Evolutionary conservation across 2,329 filamentous ascomycete genomes (phyloP), one percentile per base, ranked within the genome.

Genomic region (Fusarium pseudonygamai): DNA sequence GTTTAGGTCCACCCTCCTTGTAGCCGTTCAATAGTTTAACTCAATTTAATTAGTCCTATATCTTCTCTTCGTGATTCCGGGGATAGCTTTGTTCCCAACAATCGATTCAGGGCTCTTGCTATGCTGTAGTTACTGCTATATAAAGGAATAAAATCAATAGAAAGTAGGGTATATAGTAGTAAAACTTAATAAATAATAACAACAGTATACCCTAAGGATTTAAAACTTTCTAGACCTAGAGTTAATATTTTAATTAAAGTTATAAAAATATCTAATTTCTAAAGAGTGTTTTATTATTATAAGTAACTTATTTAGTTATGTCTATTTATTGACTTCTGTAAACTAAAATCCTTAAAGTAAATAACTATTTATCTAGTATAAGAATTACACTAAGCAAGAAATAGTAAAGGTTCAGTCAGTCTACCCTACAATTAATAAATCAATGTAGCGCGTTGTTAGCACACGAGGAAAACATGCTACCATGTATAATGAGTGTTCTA

Each of bases 11-110:
- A 71, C 47, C 30, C 36, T 20, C 40, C 43, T 39, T 14, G 28
- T 47, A 65, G 42, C 49, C 34, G 16, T 32, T 56, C 8, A 30
- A 53, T 70, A 56, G 46, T 55, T 20, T 3, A 61, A 61, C 53
- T 60, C 9, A 56, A 57, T 52, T 20, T 37, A 46, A 49, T 43
- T 28, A 26, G 18, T 20, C 15, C 37, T 45, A 18, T 12, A 5
- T 16, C 7, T 32, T 2, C 20, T 20, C 2, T n/a, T 30, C 24
- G 20, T 22, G 16, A 56, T 34, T 39, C 43, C 32, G 28, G 1
- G 20, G 12, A n/a, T 5, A 16, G 12, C 37, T 24, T 24, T 39
- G 15, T 22, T 7, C 46, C 7, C 1, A 9, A 12, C 26, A 1
- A 15, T 30, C 1, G 8, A 16, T 28, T 26, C 4, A n/a, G 5